Evolutionary conservation across 2,329 filamentous ascomycete genomes (phyloP).

Genomic region (Ophiognomonia clavigignenti-juglandacearum): DNA sequence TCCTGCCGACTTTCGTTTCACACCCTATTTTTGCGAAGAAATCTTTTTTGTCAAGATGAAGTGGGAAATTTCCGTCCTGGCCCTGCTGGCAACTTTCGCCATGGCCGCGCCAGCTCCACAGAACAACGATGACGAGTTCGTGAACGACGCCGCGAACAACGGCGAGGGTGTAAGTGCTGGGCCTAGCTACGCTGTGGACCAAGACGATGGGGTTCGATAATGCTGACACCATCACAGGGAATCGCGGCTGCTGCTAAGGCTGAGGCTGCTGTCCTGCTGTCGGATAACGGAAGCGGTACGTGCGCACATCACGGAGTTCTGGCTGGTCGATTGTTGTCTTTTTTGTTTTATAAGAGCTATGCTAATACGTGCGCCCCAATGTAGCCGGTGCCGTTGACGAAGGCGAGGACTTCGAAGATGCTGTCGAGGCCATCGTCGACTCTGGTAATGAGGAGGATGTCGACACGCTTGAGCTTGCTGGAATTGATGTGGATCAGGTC

Average conservation of each 20-base stretch:
- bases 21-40: not conserved
- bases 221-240: not conserved
- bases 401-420: constrained; percentile 5
- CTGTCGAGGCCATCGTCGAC: constrained; percentile 1
- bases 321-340: not conserved
- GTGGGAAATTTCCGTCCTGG: constrained; percentile 2
- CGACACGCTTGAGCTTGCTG: constrained; percentile 1
- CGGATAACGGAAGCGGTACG: constrained; percentile 5
- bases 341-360: not conserved
- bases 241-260: constrained; percentile 5
- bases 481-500: constrained; percentile 1
- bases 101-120: not conserved
- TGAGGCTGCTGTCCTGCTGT: constrained; percentile 6
- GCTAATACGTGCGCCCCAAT: no score
- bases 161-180: constrained; percentile 1
- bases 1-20: constrained; percentile 1
- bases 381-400: constrained; percentile 3
- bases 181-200: not conserved
- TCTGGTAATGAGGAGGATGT: constrained; percentile 3
- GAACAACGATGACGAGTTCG: not conserved
- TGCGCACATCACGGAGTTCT: not conserved
- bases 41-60: constrained; percentile 6
- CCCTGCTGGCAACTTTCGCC: constrained; percentile 8
- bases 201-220: not conserved
- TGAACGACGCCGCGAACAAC: constrained; percentile 9